Evolutionary conservation across 129 eudicot genomes (phyloP), one percentile per base, ranked within the genome.

Genomic region (Lonicera japonica): DNA sequence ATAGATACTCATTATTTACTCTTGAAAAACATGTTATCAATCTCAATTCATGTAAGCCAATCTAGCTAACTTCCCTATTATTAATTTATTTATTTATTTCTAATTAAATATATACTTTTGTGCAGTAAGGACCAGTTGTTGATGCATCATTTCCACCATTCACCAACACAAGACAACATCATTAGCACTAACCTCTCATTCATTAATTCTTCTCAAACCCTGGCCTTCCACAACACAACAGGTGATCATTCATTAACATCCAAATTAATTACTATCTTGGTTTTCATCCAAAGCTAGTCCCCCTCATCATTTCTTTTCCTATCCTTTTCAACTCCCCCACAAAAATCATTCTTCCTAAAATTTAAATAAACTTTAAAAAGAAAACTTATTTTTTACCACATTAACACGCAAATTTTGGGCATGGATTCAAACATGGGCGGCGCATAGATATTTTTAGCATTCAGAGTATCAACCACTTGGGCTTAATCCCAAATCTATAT

Each of bases 91-190:
- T n/a, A n/a, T n/a, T n/a, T n/a, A n/a, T n/a, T n/a, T n/a, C n/a
- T n/a, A n/a, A n/a, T n/a, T n/a, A n/a, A n/a, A n/a, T n/a, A n/a
- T n/a, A n/a, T n/a, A n/a, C n/a, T n/a, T n/a, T n/a, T n/a, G n/a
- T n/a, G n/a, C n/a, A n/a, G n/a, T n/a, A n/a, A 43, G 60, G 77
- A 65, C 78, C 66, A 43, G 34, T 61, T 13, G 43, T 63, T 47
- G 62, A 48, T 39, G 38, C 72, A 79, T 67, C 76, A 74, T 67
- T 74, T 68, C 63, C 16, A 64, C 72, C 83, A 72, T 71, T 69
- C 62, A 41, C 83, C 75, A 64, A 58, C 79, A 74, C 76, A 78
- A 74, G 81, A 75, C 82, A 78, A 51, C 74, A 82, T 82, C 70
- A 82, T 78, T 78, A 67, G 60, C 71, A 62, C 71, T 65, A 50